A percentile compares a stretch with the other conserved stretches of the same genome.
These are phyloP conservation scores for Globisporangium cylindrosporum DNA, from an alignment of 352 stramenopile genomes.

Conservation along the genomic window DNA sequence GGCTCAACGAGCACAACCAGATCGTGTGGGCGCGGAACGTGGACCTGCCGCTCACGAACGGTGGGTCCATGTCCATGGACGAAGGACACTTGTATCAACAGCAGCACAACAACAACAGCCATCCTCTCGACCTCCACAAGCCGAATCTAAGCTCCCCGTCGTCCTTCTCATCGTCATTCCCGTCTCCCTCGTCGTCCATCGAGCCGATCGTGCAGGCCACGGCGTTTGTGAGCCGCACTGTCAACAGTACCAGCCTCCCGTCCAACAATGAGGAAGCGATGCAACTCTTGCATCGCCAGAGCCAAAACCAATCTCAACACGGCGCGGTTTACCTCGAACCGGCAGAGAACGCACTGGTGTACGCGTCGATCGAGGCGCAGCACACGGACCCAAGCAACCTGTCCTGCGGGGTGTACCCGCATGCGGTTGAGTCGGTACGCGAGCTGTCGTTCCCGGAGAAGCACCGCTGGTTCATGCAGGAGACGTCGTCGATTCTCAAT, in stretches of 20 bases:
- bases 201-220: slow-evolving; percentile 33
- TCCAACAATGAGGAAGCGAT: slow-evolving; percentile 4
- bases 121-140: slow-evolving; percentile 7
- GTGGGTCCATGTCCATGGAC: not conserved
- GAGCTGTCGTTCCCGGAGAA: slow-evolving; percentile 46
- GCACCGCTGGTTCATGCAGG: slow-evolving; percentile 56
- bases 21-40: slow-evolving; percentile 32
- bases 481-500: slow-evolving; percentile 40
- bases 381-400: slow-evolving; percentile 16
- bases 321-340: slow-evolving; percentile 22
- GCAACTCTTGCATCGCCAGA: not conserved
- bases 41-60: not conserved
- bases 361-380: slow-evolving; percentile 20
- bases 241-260: not conserved
- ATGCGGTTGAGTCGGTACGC: slow-evolving; percentile 34
- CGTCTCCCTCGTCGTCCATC: not conserved
- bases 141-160: slow-evolving; percentile 7
- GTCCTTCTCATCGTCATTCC: slow-evolving; percentile 12
- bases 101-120: not conserved
- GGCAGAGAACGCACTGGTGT: slow-evolving; percentile 33
- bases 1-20: slow-evolving; percentile 22
- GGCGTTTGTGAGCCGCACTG: slow-evolving; percentile 38
- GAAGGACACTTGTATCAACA: not conserved
- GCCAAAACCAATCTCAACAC: slow-evolving; percentile 19
- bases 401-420: slow-evolving; percentile 24